phyloP scores from a whole-genome alignment of 306 rosid species.

The Crataegus laevigata region DNA sequence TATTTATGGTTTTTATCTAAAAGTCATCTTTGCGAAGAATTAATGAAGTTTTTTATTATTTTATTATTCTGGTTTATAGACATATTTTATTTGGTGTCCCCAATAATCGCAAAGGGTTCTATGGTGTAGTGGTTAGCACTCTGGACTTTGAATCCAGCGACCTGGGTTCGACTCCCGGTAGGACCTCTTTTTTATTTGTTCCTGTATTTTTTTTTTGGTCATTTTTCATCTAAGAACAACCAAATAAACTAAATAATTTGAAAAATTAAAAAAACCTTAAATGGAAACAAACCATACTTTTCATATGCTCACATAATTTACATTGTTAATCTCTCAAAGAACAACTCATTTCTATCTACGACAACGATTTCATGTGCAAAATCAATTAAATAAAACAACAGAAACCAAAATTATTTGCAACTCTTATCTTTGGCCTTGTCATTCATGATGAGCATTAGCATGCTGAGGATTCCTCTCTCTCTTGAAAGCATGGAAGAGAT shows the following conservation, averaged over 20 bases:
- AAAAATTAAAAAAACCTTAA: no score
- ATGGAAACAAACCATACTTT: not conserved
- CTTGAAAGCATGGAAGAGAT: constrained; percentile 66
- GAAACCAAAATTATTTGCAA: not conserved
- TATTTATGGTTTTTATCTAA: no score
- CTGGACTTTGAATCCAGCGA: constrained; percentile 45
- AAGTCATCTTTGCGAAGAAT: no score
- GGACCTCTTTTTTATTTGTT: constrained; percentile 14
- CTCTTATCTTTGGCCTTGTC: constrained; percentile 12
- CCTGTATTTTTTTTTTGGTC: no score
- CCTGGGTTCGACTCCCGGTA: constrained; percentile 41
- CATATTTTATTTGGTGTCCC: accelerated
- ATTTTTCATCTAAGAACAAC: not conserved
- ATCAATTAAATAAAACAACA: constrained; percentile 10
- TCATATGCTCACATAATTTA: constrained; percentile 1
- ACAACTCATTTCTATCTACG: not conserved
- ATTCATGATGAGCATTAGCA: constrained; percentile 26
- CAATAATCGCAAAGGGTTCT: not conserved
- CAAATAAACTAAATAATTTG: not conserved
- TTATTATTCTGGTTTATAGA: no score
- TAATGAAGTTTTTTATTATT: no score
- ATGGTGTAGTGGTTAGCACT: constrained; percentile 54
- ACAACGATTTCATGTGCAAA: not conserved
- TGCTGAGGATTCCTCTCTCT: constrained; percentile 42
- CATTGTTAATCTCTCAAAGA: not conserved